Base-by-base conservation (phyloP, 2,329 filamentous ascomycete species). In the Talaromyces amestolkiae region DNA sequence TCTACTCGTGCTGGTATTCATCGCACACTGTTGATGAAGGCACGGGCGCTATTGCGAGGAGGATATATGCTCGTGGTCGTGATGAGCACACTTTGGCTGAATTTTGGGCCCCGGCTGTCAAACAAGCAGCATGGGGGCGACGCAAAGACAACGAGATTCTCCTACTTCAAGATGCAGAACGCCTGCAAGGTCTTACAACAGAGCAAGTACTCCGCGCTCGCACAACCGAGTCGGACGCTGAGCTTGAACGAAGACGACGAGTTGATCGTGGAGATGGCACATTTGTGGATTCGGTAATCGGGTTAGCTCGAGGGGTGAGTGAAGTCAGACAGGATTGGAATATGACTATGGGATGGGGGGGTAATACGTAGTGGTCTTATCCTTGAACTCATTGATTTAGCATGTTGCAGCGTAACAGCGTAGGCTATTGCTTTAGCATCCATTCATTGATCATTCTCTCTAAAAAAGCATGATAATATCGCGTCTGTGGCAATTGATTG, bases 71-170 rank as follows among this genome's bases (percentile, higher is more conserved):
- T 1, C 69, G 70, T 3, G 68, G 69, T 13, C 69, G 68, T 2
- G 69, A 72, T 19, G 76, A 77, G 53, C 67, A 69, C 6, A 59
- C 65, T 1, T 70, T 78, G 41, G 73, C 72, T 13, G 71, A 74
- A 31, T 70, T 72, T 54, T 76, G 76, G 70, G 73, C 72, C 0
- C 73, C 75, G 3, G 76, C 74, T 61, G 73, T 79, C 9, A 74
- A 75, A 47, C 73, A 76, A 53, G 76, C 77, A 27, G 77, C 77
- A 5, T 72, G 76, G 73, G 69, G 67, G 43, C 69, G 73, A 15
- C 69, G 72, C 11, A 60, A 58, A 11, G 69, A 72, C 45, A 60
- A 60, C 17, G 69, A 72, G 58, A 41, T 70, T 17, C 47, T 71
- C 37, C 69, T 67, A 2, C 60, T 65, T 7, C 67, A 68, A 39